Conservation (phyloP, 116 monocot genomes). For the Phalaenopsis hybrid region DNA sequence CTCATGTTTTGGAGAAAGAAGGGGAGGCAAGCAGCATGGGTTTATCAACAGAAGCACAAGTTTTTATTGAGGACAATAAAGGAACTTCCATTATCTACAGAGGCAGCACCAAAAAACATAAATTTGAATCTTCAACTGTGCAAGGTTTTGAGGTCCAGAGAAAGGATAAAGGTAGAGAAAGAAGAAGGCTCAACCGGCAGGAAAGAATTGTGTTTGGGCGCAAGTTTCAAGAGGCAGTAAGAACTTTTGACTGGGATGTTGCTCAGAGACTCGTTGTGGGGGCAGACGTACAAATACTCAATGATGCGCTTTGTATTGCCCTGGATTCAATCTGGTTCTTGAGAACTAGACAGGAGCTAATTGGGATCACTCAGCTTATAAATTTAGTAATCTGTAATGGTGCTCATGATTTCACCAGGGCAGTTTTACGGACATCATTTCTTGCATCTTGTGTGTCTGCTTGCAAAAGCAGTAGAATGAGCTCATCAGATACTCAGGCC, state of each 20-base stretch:
- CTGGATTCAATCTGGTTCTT: constrained; percentile 91
- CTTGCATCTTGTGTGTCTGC: constrained; percentile 90
- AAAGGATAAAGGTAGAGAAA: constrained; percentile 13
- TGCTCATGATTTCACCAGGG: constrained; percentile 77
- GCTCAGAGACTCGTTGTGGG: constrained; percentile 51
- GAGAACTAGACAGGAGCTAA: constrained; percentile 36
- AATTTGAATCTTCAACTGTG: background rate
- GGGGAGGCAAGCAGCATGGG: background rate
- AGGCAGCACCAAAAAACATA: constrained; percentile 5
- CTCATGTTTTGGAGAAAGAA: background rate
- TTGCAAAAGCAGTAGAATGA: constrained; percentile 71
- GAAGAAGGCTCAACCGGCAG: constrained; percentile 55
- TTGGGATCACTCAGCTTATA: constrained; percentile 52
- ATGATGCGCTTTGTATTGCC: constrained; percentile 74
- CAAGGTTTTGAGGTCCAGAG: background rate
- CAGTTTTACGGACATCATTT: constrained; percentile 77
- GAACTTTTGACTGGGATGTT: constrained; percentile 62
- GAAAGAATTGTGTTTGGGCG: constrained; percentile 65
- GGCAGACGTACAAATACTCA: constrained; percentile 53
- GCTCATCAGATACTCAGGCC: constrained; percentile 55
- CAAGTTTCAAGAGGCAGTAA: constrained; percentile 68
- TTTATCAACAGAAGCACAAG: background rate
- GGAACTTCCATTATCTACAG: background rate
- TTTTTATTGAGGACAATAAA: background rate
- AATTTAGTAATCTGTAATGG: constrained; percentile 62